phyloP scores from a whole-genome alignment of 2,329 filamentous ascomycete species.

The Xylariaceae sp. region DNA sequence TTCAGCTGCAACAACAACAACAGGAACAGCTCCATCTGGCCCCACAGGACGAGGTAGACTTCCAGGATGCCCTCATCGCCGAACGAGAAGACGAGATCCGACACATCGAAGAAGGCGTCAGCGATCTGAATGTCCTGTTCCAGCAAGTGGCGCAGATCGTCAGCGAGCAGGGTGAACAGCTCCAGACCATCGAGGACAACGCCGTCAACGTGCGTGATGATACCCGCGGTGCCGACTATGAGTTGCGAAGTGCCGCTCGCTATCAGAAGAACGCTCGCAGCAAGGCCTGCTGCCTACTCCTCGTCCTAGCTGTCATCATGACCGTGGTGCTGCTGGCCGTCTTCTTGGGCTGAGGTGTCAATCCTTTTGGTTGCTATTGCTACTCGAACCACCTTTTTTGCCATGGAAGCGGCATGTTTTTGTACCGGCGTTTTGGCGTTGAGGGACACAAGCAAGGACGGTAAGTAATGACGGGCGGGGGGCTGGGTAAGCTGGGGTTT shows the following conservation, averaged over 20 bases:
- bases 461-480: not conserved
- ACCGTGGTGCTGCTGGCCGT: constrained; percentile 86
- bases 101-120: constrained; percentile 94
- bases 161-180: constrained; percentile 80
- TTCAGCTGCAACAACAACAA: constrained; percentile 45
- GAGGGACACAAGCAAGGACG: not conserved
- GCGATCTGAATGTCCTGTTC: constrained; percentile 94
- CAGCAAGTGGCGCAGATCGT: constrained; percentile 98
- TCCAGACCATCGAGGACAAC: constrained; percentile 84
- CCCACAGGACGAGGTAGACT: constrained; percentile 91
- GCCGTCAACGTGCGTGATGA: constrained; percentile 77
- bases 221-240: constrained; percentile 77
- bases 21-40: constrained; percentile 71
- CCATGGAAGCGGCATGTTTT: constrained; percentile 2
- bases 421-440: constrained; percentile 17
- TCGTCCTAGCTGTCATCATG: constrained; percentile 83
- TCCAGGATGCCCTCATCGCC: constrained; percentile 90
- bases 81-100: constrained; percentile 96
- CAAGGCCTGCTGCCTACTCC: constrained; percentile 85
- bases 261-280: constrained; percentile 95
- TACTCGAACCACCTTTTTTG: constrained; percentile 13
- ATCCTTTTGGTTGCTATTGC: not conserved
- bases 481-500: not conserved
- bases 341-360: constrained; percentile 56
- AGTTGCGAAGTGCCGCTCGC: constrained; percentile 76